These are phyloP conservation scores for Aspergillus unguis DNA, from an alignment of 2,329 filamentous ascomycete species.

Conservation along the genomic window DNA sequence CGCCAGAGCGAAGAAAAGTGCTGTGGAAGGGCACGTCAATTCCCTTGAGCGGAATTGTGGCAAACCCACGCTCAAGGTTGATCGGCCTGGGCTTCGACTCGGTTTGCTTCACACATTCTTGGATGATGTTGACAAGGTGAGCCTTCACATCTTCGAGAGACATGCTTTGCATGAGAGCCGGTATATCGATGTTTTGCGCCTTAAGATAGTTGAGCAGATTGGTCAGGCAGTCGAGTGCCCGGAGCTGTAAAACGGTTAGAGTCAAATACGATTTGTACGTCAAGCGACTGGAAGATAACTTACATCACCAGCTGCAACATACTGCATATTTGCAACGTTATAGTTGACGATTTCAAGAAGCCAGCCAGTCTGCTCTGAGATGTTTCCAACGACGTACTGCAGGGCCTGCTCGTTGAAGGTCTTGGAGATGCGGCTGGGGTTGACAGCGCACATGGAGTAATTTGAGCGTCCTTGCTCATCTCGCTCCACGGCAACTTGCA, in stretches of 20 bases:
- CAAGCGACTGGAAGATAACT: constrained; percentile 24
- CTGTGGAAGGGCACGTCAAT: constrained; percentile 99
- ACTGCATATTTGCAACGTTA: constrained; percentile 69
- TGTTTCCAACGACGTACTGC: constrained; percentile 94
- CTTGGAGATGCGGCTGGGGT: constrained; percentile 96
- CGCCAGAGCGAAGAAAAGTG: constrained; percentile 93
- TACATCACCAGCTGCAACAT: constrained; percentile 64
- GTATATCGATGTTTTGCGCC: constrained; percentile 94
- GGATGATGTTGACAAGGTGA: constrained; percentile 86
- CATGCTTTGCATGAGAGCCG: constrained; percentile 80
- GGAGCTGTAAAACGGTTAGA: constrained; percentile 44
- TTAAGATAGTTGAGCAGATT: constrained; percentile 94
- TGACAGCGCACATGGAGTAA: constrained; percentile 99
- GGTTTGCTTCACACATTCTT: constrained; percentile 80
- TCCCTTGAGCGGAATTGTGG: constrained; percentile 92
- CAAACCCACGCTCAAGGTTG: constrained; percentile 89
- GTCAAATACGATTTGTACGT: neutral
- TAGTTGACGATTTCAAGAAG: constrained; percentile 99
- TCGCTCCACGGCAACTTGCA: constrained; percentile 98
- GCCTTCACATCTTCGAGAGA: constrained; percentile 87
- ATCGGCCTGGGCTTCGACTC: constrained; percentile 83
- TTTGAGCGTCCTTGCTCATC: constrained; percentile 90
- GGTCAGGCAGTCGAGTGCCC: constrained; percentile 63
- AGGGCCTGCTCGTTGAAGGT: constrained; percentile 97
- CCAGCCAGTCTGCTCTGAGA: constrained; percentile 91